Conservation (phyloP, 2,329 filamentous ascomycete genomes). For the Epichloe baconii region DNA sequence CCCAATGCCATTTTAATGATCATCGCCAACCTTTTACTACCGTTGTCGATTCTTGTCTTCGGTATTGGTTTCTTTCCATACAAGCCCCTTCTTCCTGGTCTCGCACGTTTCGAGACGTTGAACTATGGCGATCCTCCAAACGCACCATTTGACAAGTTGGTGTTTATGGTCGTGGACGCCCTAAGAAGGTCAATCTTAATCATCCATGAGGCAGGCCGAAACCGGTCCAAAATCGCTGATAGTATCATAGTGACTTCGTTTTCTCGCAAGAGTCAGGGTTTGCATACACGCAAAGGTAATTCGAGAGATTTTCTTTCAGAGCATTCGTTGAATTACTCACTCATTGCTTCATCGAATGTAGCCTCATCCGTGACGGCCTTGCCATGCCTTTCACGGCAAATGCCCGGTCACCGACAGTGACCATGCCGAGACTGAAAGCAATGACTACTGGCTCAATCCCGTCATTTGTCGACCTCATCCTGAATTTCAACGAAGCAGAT, state of each 20-base stretch:
- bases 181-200: slow-evolving; percentile 54
- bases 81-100: slow-evolving; percentile 80
- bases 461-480: slow-evolving; percentile 89
- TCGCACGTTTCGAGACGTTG: slow-evolving; percentile 54
- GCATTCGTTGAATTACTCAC: not conserved
- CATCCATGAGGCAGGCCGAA: not conserved
- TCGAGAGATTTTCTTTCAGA: not conserved
- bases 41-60: slow-evolving; percentile 62
- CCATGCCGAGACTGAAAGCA: slow-evolving; percentile 94
- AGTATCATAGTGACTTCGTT: slow-evolving; percentile 67
- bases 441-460: slow-evolving; percentile 97
- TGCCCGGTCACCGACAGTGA: slow-evolving; percentile 93
- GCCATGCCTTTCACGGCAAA: slow-evolving; percentile 92
- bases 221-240: not conserved
- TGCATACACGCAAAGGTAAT: slow-evolving; percentile 72
- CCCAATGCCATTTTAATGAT: slow-evolving; percentile 34
- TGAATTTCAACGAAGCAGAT: slow-evolving; percentile 93
- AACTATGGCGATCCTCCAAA: slow-evolving; percentile 43
- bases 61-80: slow-evolving; percentile 94
- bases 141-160: slow-evolving; percentile 71
- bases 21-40: slow-evolving; percentile 65
- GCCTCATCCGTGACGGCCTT: slow-evolving; percentile 68
- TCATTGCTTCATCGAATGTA: slow-evolving; percentile 24
- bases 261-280: slow-evolving; percentile 73
- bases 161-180: slow-evolving; percentile 98